Conservation (phyloP, 2,329 filamentous ascomycete genomes). For the Neonectria neomacrospora region DNA sequence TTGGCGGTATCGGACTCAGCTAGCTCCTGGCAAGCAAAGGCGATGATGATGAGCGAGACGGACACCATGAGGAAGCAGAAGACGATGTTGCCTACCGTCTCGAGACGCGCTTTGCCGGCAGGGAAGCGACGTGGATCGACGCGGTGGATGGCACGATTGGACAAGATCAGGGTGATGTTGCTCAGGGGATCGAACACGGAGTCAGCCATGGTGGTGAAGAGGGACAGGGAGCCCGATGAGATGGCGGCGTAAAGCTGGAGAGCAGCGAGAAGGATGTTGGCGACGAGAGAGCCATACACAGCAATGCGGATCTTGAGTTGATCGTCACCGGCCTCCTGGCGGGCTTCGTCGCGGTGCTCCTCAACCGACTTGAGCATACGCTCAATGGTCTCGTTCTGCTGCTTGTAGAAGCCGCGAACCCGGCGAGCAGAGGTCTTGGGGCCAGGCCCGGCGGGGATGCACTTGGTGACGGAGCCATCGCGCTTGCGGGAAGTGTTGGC, state of each 20-base stretch:
- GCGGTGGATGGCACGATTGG: constrained; percentile 85
- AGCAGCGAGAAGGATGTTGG: constrained; percentile 81
- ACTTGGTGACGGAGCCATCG: constrained; percentile 51
- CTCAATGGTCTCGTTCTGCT: constrained; percentile 94
- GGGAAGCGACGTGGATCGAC: constrained; percentile 91
- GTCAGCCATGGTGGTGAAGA: constrained; percentile 98
- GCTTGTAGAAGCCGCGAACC: constrained; percentile 85
- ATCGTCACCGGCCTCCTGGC: constrained; percentile 82
- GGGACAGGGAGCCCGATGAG: constrained; percentile 87
- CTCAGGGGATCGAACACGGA: constrained; percentile 92
- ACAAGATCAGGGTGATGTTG: constrained; percentile 87
- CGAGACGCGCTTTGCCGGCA: constrained; percentile 91
- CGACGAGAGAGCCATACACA: constrained; percentile 75
- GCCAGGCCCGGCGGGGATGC: constrained; percentile 34
- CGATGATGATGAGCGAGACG: constrained; percentile 92
- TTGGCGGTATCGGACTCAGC: constrained; percentile 65
- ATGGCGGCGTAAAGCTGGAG: constrained; percentile 92
- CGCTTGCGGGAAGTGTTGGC: constrained; percentile 85
- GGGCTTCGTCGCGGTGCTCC: constrained; percentile 85
- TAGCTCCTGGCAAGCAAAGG: constrained; percentile 82
- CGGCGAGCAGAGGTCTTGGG: constrained; percentile 58
- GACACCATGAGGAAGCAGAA: constrained; percentile 97
- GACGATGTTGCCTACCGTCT: constrained; percentile 94
- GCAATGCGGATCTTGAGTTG: constrained; percentile 79
- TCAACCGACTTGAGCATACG: constrained; percentile 91